Base-by-base conservation (phyloP, 202 grass and related monocot species). In the Schoenoplectus tabernaemontani region DNA sequence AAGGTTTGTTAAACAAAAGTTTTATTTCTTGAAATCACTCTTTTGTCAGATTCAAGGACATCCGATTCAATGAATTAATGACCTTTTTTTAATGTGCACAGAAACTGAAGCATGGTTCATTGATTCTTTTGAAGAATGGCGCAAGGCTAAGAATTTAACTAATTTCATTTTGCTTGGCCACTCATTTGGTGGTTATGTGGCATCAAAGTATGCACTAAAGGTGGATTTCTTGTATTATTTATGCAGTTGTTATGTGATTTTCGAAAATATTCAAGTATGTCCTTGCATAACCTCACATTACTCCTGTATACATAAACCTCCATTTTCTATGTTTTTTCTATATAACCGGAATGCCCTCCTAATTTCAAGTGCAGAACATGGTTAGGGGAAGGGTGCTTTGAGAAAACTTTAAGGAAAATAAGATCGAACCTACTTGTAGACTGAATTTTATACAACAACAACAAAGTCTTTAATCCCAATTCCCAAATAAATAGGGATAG, bases 21-120 rank as follows among this genome's bases (percentile, higher is more conserved):
- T 54, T 15, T 9, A n/a, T 56, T 36, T 16, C 17, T 75, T 36
- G 13, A n/a, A 36, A 75, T 56, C 24, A 33, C 1, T 56, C 71
- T 75, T 75, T 36, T 56, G 24, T 56, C 7, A 20, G 47, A 17
- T 75, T 13, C 4, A 2, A 36, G 15, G 28, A 7, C 30, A 13
- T 54, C 47, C 56, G 26, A 53, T 74, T 53, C 24, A 74, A 26
- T 54, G 28, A 56, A 20, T 75, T 54, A 75, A 72, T 32, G 76
- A 37, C 4, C 44, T 47, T 60, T 47, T 46, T 61, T 46, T 79
- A 75, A 54, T 70, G 7, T 12, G 19, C 12, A 68, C 89, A 98
- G 95, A 98, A 90, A 98, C 91, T 79, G 91, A 98, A 82, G 85
- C 88, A 54, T 98, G 95, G 95, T 95, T 98, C 84, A 95, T 98